Percentiles rank a stretch among this genome's conserved stretches.
Conservation (phyloP, 73 alveolate genomes). For the Strombidium stylifer region DNA sequence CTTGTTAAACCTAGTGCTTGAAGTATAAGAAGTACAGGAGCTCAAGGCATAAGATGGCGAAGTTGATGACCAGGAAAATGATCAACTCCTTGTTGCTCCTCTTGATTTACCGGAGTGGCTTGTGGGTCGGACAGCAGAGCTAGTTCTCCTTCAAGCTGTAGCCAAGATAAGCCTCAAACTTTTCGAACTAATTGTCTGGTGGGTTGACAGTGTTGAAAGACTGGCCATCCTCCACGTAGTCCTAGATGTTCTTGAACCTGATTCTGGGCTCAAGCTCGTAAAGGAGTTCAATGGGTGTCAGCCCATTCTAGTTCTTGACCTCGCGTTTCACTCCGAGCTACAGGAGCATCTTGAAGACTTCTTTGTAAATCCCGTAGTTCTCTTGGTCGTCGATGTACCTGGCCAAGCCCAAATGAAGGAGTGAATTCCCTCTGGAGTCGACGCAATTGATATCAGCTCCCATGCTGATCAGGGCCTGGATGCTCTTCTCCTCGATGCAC, state of each 20-base stretch:
- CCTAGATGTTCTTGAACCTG: no score
- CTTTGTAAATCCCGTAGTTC: background rate
- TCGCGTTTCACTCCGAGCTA: constrained; percentile 14
- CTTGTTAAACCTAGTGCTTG: no score
- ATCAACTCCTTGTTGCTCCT: constrained; percentile 5
- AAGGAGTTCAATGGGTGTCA: no score
- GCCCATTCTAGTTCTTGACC: background rate
- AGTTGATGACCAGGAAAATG: background rate
- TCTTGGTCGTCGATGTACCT: background rate
- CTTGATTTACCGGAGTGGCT: constrained; percentile 12
- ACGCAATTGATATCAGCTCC: constrained; percentile 11
- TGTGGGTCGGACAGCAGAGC: constrained; percentile 9
- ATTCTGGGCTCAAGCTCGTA: no score
- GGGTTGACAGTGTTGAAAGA: no score
- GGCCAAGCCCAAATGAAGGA: constrained; percentile 1
- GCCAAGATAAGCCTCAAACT: no score
- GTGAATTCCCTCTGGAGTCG: background rate
- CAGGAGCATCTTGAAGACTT: constrained; percentile 6
- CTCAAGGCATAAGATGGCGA: background rate
- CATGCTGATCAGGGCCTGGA: constrained; percentile 2
- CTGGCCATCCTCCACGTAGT: no score
- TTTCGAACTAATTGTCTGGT: no score
- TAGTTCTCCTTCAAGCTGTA: no score
- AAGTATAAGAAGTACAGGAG: no score
- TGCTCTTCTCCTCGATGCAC: constrained; percentile 6